Conservation (phyloP, 257 asterid species). For the Anisodus tanguticus region DNA sequence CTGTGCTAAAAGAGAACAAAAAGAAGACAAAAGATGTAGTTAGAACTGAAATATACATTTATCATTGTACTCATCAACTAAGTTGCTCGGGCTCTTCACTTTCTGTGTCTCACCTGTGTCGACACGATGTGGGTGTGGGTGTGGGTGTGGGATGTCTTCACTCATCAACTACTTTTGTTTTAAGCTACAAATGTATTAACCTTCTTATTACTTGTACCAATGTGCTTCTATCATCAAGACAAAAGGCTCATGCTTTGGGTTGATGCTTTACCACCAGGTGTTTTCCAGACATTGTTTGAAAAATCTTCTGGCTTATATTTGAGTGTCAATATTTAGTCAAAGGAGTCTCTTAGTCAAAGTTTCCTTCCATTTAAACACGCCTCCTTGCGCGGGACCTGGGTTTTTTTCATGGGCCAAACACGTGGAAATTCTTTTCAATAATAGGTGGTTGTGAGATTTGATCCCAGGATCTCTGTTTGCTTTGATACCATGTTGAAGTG, state of each 20-base stretch:
- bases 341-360: not conserved
- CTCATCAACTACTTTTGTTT: no score
- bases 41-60: no score
- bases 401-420: no score
- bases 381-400: no score
- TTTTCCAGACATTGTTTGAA: not conserved
- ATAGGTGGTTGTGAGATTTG: no score
- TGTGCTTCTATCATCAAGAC: not conserved
- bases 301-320: not conserved
- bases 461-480: no score
- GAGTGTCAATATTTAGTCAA: slow-evolving; percentile 6
- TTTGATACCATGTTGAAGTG: no score
- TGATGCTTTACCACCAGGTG: not conserved
- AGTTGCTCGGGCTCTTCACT: no score
- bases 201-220: not conserved
- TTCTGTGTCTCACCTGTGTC: no score
- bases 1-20: slow-evolving; percentile 32
- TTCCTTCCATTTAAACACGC: not conserved
- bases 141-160: no score
- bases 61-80: not conserved
- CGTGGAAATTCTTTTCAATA: no score
- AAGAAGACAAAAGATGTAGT: not conserved
- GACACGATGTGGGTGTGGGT: no score
- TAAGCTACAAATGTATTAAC: not conserved
- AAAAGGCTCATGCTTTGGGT: not conserved